These are phyloP conservation scores for Microbotryomycetes sp. DNA, from an alignment of 1,284 basidiomycete species.

Conservation along the genomic window DNA sequence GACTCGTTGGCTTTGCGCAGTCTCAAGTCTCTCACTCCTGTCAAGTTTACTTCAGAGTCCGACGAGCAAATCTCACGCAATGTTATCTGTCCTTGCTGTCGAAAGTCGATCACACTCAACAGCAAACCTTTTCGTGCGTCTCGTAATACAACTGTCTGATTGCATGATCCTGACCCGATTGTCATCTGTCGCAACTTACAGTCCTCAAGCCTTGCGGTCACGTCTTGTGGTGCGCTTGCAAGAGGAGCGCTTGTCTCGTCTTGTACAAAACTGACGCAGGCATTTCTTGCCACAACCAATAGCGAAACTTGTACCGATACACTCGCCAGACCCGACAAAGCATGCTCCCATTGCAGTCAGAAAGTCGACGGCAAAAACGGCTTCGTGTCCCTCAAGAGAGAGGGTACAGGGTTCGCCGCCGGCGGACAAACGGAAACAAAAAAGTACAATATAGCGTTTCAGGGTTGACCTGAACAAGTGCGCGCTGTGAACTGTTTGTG, in stretches of 20 bases:
- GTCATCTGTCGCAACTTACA: neutral
- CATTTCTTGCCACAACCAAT: neutral
- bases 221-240: constrained; percentile 27
- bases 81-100: constrained; percentile 85
- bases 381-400: constrained; percentile 29
- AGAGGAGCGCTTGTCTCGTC: neutral
- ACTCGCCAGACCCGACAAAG: constrained; percentile 26
- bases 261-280: neutral
- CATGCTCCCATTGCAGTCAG: constrained; percentile 31
- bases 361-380: constrained; percentile 25
- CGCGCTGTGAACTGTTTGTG: no score
- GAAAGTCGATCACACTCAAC: constrained; percentile 72
- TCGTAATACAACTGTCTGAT: no score
- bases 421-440: constrained; percentile 32
- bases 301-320: constrained; percentile 33
- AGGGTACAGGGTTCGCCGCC: constrained; percentile 33
- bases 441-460: constrained; percentile 32
- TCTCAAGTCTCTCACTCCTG: constrained; percentile 32
- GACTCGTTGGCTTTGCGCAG: constrained; percentile 13
- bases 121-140: constrained; percentile 59
- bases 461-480: constrained; percentile 24
- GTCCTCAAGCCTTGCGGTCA: constrained; percentile 33
- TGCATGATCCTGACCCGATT: constrained; percentile 1
- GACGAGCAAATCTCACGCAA: constrained; percentile 50
- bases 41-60: constrained; percentile 43